Conservation (phyloP, 345 rosid species). For the Ceriops decandra region DNA sequence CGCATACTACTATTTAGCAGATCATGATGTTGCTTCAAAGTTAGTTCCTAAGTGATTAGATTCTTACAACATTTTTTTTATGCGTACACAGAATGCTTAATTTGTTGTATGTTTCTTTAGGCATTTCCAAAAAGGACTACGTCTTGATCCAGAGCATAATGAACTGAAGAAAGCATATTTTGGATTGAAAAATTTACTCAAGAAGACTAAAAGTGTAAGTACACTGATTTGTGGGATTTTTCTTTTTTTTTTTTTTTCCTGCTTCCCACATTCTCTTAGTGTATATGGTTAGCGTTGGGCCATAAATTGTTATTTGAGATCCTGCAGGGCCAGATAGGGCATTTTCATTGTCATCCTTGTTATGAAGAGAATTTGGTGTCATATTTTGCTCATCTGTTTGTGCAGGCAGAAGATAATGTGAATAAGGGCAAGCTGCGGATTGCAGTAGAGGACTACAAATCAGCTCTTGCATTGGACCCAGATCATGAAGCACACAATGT, state of each 20-base stretch:
- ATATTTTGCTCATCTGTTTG: conserved; percentile 3
- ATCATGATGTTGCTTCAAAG: conserved; percentile 96
- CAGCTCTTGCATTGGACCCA: conserved; percentile 83
- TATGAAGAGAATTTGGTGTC: background rate
- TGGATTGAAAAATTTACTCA: conserved; percentile 84
- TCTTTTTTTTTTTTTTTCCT: conserved; percentile 7
- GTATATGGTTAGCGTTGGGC: background rate
- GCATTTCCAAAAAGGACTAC: conserved; percentile 96
- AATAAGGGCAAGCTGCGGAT: conserved; percentile 84
- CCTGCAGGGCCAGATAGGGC: background rate
- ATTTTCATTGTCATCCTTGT: background rate
- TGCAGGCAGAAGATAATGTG: conserved; percentile 91
- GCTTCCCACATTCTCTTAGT: background rate
- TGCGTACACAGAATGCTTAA: background rate
- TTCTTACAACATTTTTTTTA: background rate
- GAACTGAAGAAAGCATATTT: conserved; percentile 94
- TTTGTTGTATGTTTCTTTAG: conserved; percentile 37
- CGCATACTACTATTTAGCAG: conserved; percentile 96
- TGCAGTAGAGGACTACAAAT: conserved; percentile 87
- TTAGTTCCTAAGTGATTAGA: conserved; percentile 19
- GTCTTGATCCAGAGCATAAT: conserved; percentile 94
- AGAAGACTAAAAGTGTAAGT: conserved; percentile 92
- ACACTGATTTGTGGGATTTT: conserved; percentile 3
- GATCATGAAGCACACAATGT: conserved; percentile 79
- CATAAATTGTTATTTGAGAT: background rate